A percentile compares a stretch with the other conserved stretches of the same genome.
Evolutionary conservation across 441 rosid species (phyloP).

Genomic region (Gossypium aridum): DNA sequence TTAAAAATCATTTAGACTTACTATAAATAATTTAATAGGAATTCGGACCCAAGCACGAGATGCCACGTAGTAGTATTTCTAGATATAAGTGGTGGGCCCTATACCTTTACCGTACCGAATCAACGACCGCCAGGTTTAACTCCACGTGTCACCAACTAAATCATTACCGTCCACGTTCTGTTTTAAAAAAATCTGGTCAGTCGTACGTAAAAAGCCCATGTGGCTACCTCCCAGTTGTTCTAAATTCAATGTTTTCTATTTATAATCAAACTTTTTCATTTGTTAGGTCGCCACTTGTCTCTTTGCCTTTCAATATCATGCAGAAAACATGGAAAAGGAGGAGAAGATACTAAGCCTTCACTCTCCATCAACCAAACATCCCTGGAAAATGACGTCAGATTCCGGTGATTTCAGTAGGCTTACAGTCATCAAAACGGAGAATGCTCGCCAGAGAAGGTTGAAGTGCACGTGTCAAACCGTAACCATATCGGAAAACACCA

Average conservation of each 20-base stretch:
- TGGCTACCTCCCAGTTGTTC: slow-evolving; percentile 30
- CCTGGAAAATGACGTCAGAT: slow-evolving; percentile 4
- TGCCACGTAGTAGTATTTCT: slow-evolving; percentile 36
- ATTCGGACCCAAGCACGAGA: not conserved
- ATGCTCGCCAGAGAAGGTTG: slow-evolving; percentile 26
- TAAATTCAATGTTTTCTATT: slow-evolving; percentile 1
- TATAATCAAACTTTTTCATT: not conserved
- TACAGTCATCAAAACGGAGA: slow-evolving; percentile 15
- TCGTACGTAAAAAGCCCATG: slow-evolving; percentile 18
- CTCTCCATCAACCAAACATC: not conserved
- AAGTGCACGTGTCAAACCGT: slow-evolving; percentile 23
- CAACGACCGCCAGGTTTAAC: slow-evolving; percentile 11
- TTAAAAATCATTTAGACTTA: too few species aligned
- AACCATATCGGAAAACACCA: slow-evolving; percentile 3
- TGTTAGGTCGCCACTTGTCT: not conserved
- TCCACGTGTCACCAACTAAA: slow-evolving; percentile 22
- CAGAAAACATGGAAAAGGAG: not conserved
- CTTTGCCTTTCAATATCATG: not conserved
- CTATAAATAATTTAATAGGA: too few species aligned
- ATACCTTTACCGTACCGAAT: slow-evolving; percentile 10
- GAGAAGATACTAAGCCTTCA: not conserved
- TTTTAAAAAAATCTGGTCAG: slow-evolving; percentile 10
- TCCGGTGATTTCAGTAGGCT: slow-evolving; percentile 14
- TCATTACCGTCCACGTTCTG: slow-evolving; percentile 36
- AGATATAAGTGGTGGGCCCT: slow-evolving; percentile 20